phyloP scores from a whole-genome alignment of 352 stramenopile species.

The Pythium pectinolyticum region DNA sequence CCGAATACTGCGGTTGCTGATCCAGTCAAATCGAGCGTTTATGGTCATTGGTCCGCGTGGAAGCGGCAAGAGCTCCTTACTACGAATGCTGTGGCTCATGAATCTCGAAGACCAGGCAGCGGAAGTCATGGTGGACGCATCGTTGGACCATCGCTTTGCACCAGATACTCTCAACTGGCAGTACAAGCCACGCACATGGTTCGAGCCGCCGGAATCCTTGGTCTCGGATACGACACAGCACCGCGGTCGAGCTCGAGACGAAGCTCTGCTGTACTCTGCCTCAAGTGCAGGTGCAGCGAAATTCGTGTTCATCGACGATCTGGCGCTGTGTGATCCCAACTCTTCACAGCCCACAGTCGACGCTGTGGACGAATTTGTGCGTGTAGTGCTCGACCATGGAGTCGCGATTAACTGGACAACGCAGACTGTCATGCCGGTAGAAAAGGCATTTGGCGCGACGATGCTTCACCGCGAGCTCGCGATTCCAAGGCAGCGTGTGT shows the following conservation, averaged over 20 bases:
- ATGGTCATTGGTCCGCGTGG: slow-evolving; percentile 44
- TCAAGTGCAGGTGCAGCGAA: slow-evolving; percentile 20
- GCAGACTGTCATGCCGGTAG: slow-evolving; percentile 28
- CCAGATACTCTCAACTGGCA: slow-evolving; percentile 54
- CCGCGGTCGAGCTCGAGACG: slow-evolving; percentile 33
- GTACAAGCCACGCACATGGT: slow-evolving; percentile 43
- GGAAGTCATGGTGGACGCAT: slow-evolving; percentile 48
- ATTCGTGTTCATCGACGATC: slow-evolving; percentile 63
- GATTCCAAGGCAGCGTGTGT: background rate
- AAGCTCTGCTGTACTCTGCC: slow-evolving; percentile 40
- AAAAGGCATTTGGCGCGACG: slow-evolving; percentile 41
- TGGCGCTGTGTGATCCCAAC: slow-evolving; percentile 17
- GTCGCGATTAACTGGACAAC: slow-evolving; percentile 37
- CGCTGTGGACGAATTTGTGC: slow-evolving; percentile 41
- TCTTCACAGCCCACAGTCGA: background rate
- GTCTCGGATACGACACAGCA: background rate
- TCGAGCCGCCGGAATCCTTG: slow-evolving; percentile 14
- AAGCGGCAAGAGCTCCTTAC: slow-evolving; percentile 50
- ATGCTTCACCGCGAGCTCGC: slow-evolving; percentile 30
- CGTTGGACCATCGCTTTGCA: slow-evolving; percentile 40
- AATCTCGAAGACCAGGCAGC: slow-evolving; percentile 40
- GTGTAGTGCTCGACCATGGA: slow-evolving; percentile 49
- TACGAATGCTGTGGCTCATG: slow-evolving; percentile 38
- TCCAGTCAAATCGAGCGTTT: slow-evolving; percentile 46
- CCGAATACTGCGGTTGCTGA: slow-evolving; percentile 37